Conservation (phyloP, 106 monocot genomes). For the Allium fistulosum region DNA sequence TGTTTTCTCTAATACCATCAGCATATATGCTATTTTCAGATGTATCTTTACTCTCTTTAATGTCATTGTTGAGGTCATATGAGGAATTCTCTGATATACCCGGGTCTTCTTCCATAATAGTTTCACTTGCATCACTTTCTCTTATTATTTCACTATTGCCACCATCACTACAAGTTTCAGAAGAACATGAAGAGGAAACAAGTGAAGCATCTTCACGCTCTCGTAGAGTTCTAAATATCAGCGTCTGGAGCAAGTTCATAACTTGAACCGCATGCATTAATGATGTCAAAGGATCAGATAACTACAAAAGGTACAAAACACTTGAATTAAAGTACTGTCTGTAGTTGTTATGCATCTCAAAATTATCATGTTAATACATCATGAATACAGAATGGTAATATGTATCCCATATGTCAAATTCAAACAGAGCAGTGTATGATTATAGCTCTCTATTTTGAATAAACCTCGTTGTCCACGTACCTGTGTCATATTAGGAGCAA, state of each 20-base stretch:
- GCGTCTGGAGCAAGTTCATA: slow-evolving; percentile 48
- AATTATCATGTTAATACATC: background rate
- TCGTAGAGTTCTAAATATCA: slow-evolving; percentile 25
- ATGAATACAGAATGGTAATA: background rate
- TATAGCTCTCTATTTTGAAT: too few species aligned
- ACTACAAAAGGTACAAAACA: slow-evolving; percentile 11
- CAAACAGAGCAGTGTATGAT: too few species aligned
- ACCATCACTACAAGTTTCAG: background rate
- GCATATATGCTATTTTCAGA: too few species aligned
- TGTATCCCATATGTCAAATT: too few species aligned
- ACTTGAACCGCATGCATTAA: slow-evolving; percentile 62
- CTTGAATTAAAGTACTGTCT: too few species aligned
- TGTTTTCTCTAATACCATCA: too few species aligned
- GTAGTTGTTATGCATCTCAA: background rate
- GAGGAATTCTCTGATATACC: background rate
- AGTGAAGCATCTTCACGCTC: slow-evolving; percentile 26
- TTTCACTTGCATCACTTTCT: background rate
- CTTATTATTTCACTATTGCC: slow-evolving; percentile 8
- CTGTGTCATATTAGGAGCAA: slow-evolving; percentile 24
- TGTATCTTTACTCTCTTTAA: too few species aligned
- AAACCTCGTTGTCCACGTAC: background rate
- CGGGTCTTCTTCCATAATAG: background rate
- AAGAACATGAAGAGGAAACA: slow-evolving; percentile 11
- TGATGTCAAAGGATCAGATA: slow-evolving; percentile 54
- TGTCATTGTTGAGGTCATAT: too few species aligned